Base-by-base conservation (phyloP, 2,329 filamentous ascomycete species). In the Penicillium griseofulvum region DNA sequence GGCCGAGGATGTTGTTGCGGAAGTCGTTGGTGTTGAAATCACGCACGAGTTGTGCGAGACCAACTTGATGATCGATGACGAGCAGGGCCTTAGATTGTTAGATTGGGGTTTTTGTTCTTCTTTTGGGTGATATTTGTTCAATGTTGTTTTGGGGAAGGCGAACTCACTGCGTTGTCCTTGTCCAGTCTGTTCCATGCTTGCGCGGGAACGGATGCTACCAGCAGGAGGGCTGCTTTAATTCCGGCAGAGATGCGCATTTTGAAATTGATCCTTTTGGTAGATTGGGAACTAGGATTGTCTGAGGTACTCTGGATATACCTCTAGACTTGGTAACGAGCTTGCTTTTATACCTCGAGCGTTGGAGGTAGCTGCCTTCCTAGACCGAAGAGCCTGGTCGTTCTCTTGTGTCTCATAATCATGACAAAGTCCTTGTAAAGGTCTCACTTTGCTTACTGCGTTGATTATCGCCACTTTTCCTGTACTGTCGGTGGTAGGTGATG, bases 1-100 rank as follows among this genome's bases (percentile, higher is more conserved):
- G 88, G 1, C 85, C 87, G 39, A 89, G 74, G 59, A 90, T 84
- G 70, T 83, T 83, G 68, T 87, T 82, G 57, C 82, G 80, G 78
- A 83, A 91, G 34, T 87, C 79, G 10, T 80, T 83, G 12, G 84
- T 76, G 54, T 87, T 81, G 66, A 82, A 89, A 73, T 92, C 89
- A 37, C 86, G 81, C 36, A 86, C 86, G 6, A 74, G 55, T 54
- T 72, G 69, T 34, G 66, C 56, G 8, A 74, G 70, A 33, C 72
- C 71, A 34, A 71, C 67, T 51, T 74, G 69, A 56, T 71, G 67
- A 54, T 72, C 69, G 46, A 71, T 61, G 46, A 69, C 42, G n/a
- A 69, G 59, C 12, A 69, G 60, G n/a, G 64, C 60, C 65, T 68
- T 22, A 2, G 8, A 2, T 8, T 39, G 31, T 55, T 26, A 46